These are phyloP conservation scores for Croton laevigatus DNA, from an alignment of 441 rosid species.

Conservation along the genomic window DNA sequence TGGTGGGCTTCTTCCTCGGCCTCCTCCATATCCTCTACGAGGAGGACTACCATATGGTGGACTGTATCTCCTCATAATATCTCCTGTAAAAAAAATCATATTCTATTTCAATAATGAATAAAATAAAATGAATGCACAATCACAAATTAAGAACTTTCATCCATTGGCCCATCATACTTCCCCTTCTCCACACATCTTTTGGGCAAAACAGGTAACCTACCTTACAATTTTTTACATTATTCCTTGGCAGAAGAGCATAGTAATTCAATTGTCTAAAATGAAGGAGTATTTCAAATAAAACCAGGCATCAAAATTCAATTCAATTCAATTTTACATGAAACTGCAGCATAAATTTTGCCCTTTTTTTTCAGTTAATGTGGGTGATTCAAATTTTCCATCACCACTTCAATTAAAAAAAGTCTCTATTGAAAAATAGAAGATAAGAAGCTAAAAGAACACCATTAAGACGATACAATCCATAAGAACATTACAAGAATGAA, in stretches of 20 bases:
- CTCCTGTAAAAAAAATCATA: slow-evolving; percentile 15
- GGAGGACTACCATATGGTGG: slow-evolving; percentile 85
- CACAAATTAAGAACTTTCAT: no score
- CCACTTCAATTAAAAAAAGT: background rate
- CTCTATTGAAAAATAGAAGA: background rate
- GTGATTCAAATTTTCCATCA: background rate
- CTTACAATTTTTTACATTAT: no score
- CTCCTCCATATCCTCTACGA: slow-evolving; percentile 74
- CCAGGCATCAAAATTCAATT: no score
- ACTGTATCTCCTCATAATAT: slow-evolving; percentile 84
- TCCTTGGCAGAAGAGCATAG: no score
- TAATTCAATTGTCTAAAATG: no score
- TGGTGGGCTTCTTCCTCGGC: slow-evolving; percentile 67
- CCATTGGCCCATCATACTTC: background rate
- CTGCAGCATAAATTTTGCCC: no score
- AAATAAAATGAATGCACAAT: background rate
- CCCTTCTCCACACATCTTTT: no score
- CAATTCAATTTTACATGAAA: background rate
- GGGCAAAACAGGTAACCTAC: no score
- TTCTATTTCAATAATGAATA: background rate
- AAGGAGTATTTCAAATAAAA: no score
- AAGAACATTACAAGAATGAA: background rate
- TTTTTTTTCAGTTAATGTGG: background rate
- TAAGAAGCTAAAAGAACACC: background rate
- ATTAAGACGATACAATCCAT: background rate